Conservation (phyloP, 495 filamentous ascomycete species). For the Chaetomium cochliodes region DNA sequence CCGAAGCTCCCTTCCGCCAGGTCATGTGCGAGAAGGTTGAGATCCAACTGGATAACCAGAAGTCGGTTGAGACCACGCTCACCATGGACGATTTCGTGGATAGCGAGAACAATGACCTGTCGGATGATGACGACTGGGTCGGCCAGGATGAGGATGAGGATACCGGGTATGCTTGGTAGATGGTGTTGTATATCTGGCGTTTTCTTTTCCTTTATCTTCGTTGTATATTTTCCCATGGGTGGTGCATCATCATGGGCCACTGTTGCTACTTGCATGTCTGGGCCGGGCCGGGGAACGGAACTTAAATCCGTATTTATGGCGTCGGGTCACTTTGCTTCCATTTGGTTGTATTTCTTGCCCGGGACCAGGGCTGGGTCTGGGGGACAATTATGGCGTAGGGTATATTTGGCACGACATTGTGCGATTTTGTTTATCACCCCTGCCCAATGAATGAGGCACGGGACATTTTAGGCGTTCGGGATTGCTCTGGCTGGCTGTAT, state of each 20-base stretch:
- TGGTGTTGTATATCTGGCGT: not conserved
- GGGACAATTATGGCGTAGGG: not conserved
- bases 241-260: not conserved
- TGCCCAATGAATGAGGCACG: not conserved
- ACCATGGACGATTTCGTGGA: conserved; percentile 81
- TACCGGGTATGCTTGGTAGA: conserved; percentile 33
- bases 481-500: not conserved
- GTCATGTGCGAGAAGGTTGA: conserved; percentile 80
- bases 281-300: not conserved
- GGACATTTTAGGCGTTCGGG: not conserved
- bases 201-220: not conserved
- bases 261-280: not conserved
- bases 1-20: conserved; percentile 51
- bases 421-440: not conserved
- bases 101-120: conserved; percentile 56
- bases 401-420: not conserved
- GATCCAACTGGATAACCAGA: conserved; percentile 78
- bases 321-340: not conserved
- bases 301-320: not conserved
- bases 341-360: not conserved
- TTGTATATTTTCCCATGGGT: not conserved
- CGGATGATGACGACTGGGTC: conserved; percentile 75
- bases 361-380: not conserved
- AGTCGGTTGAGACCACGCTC: conserved; percentile 69
- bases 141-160: conserved; percentile 48